phyloP scores from a whole-genome alignment of 495 filamentous ascomycete species.

The Podospora pseudocomata region DNA sequence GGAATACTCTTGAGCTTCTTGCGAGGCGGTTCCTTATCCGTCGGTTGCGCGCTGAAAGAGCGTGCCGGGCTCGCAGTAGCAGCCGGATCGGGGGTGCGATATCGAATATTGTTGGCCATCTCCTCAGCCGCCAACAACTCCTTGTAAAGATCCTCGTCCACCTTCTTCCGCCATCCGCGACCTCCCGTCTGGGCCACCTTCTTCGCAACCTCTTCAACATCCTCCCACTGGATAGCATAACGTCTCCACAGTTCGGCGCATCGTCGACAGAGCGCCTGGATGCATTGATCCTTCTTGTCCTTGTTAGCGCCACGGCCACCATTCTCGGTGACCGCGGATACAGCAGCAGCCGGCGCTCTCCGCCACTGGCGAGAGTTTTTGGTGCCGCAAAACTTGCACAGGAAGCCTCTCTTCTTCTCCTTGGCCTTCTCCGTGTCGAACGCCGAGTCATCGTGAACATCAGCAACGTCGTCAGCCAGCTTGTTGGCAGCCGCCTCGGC shows the following conservation, averaged over 20 bases:
- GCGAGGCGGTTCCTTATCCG: constrained; percentile 42
- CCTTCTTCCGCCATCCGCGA: constrained; percentile 77
- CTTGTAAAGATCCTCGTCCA: constrained; percentile 86
- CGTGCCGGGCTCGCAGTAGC: constrained; percentile 43
- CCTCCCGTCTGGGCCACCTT: constrained; percentile 80
- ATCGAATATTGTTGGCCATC: constrained; percentile 43
- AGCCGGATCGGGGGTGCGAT: constrained; percentile 40
- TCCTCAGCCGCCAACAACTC: constrained; percentile 60
- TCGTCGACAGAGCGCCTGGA: constrained; percentile 80
- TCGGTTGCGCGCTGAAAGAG: constrained; percentile 16
- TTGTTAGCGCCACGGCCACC: constrained; percentile 56
- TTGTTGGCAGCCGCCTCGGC: constrained; percentile 64
- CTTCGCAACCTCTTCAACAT: constrained; percentile 88
- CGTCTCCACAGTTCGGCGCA: constrained; percentile 91
- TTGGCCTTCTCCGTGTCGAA: constrained; percentile 88
- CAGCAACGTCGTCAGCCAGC: constrained; percentile 85
- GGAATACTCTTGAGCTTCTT: constrained; percentile 54
- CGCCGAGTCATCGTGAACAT: constrained; percentile 91
- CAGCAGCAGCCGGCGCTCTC: constrained; percentile 76
- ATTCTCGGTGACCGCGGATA: constrained; percentile 65
- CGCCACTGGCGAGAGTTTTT: constrained; percentile 85
- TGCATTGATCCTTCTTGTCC: constrained; percentile 72
- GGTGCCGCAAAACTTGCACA: constrained; percentile 90
- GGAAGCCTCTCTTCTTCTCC: constrained; percentile 73
- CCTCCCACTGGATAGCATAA: constrained; percentile 94